These are phyloP conservation scores for Vigna hirtella DNA, from an alignment of 306 rosid genomes.

Conservation along the genomic window DNA sequence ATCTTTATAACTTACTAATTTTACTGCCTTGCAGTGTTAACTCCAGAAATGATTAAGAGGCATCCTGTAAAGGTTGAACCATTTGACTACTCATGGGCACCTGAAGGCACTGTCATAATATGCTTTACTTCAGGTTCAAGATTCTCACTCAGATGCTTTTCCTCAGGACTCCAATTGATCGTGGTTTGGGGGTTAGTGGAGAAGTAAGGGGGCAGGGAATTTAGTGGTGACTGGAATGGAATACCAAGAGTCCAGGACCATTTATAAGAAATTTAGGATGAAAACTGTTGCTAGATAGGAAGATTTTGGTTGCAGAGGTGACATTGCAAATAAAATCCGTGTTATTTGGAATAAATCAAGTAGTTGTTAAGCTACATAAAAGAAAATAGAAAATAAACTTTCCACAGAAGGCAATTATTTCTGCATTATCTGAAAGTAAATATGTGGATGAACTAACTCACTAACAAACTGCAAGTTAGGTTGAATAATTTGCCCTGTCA, in stretches of 20 bases:
- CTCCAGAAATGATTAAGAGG: conserved; percentile 64
- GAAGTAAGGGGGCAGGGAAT: neutral
- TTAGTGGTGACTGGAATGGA: neutral
- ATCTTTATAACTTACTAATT: conserved; percentile 21
- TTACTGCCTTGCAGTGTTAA: conserved; percentile 54
- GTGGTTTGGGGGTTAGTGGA: neutral
- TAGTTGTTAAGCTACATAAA: too few relatives aligned
- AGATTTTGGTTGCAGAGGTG: neutral
- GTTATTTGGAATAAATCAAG: too few relatives aligned
- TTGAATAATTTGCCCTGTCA: neutral
- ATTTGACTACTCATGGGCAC: conserved; percentile 68
- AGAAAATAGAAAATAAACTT: too few relatives aligned
- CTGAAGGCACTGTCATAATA: conserved; percentile 66
- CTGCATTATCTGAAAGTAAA: neutral
- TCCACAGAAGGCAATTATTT: neutral
- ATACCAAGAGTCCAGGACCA: neutral
- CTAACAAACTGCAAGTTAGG: neutral
- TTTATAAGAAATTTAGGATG: neutral
- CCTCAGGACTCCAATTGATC: neutral
- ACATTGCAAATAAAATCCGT: too few relatives aligned
- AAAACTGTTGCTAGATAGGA: neutral
- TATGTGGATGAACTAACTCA: neutral
- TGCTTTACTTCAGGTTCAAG: conserved; percentile 90
- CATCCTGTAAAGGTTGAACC: conserved; percentile 42
- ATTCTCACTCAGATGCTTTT: conserved; percentile 34